Conservation (phyloP, 768 basidiomycete species). For the Russula earlei region DNA sequence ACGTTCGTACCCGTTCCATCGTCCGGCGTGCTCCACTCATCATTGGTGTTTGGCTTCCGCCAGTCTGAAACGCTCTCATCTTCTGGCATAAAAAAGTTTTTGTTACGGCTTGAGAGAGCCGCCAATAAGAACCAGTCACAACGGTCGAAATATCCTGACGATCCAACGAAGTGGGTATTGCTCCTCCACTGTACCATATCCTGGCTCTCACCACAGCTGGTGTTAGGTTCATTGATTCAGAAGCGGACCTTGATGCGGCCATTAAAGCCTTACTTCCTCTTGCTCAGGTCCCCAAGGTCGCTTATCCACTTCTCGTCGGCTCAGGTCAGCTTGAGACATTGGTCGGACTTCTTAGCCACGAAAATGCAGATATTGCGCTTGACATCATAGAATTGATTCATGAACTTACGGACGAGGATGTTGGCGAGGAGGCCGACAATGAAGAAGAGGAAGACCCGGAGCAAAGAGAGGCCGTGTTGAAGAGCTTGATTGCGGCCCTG, state of each 20-base stretch:
- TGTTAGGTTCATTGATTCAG: conserved; percentile 93
- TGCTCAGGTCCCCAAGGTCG: conserved; percentile 70
- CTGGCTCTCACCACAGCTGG: conserved; percentile 7
- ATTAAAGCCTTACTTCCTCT: conserved; percentile 84
- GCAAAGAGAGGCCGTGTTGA: conserved; percentile 59
- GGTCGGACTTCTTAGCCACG: conserved; percentile 84
- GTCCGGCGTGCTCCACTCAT: conserved; percentile 10
- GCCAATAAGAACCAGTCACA: conserved; percentile 94
- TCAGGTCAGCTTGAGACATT: conserved; percentile 62
- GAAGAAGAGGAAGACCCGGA: conserved; percentile 53
- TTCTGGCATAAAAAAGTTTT: conserved; percentile 58
- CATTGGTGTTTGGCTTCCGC: neutral
- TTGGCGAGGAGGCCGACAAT: conserved; percentile 63
- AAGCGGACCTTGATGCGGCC: conserved; percentile 84
- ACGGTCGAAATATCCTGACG: conserved; percentile 87
- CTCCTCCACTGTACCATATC: neutral
- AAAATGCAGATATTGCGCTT: conserved; percentile 96
- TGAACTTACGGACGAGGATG: conserved; percentile 95
- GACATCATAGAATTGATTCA: conserved; percentile 88
- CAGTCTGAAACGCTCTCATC: conserved; percentile 63
- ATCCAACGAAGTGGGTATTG: conserved; percentile 71
- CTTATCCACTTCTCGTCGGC: conserved; percentile 84
- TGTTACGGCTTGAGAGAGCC: conserved; percentile 78
- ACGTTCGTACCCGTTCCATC: conserved; percentile 39
- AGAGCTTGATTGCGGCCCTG: conserved; percentile 63